Evolutionary conservation across 1,139 yeast genomes (phyloP).

Genomic region (Pichia sp.): DNA sequence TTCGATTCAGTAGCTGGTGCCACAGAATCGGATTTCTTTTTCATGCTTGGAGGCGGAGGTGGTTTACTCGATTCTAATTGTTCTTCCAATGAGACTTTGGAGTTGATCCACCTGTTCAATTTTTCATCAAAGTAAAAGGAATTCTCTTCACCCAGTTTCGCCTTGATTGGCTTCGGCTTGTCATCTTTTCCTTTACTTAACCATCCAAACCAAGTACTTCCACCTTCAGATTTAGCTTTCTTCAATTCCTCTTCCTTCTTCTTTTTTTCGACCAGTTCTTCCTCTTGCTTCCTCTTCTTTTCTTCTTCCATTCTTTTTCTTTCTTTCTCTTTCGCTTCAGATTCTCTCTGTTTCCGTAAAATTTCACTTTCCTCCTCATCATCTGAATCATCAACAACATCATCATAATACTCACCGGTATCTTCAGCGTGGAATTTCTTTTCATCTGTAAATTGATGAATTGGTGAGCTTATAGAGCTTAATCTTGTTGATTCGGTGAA

Average conservation of each 20-base stretch:
- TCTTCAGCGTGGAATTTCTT: slow-evolving; percentile 22
- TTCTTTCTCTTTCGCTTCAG: slow-evolving; percentile 15
- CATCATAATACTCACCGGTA: slow-evolving; percentile 34
- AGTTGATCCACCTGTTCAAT: slow-evolving; percentile 81
- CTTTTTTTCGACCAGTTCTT: slow-evolving; percentile 9
- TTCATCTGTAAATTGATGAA: slow-evolving; percentile 18
- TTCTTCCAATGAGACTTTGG: slow-evolving; percentile 65
- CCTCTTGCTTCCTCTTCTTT: slow-evolving; percentile 13
- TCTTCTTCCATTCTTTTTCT: slow-evolving; percentile 13
- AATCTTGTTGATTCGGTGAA: background rate
- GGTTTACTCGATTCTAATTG: slow-evolving; percentile 26
- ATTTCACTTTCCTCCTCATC: slow-evolving; percentile 24
- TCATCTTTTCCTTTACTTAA: slow-evolving; percentile 33
- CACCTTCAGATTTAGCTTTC: slow-evolving; percentile 1
- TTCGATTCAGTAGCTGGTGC: background rate
- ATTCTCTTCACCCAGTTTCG: slow-evolving; percentile 78
- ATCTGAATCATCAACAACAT: slow-evolving; percentile 34
- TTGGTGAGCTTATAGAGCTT: slow-evolving; percentile 9
- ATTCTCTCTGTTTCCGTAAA: slow-evolving; percentile 13
- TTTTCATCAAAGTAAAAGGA: slow-evolving; percentile 76
- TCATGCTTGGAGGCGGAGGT: slow-evolving; percentile 19
- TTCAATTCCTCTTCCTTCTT: slow-evolving; percentile 2
- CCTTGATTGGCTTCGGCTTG: slow-evolving; percentile 69
- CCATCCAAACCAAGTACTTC: slow-evolving; percentile 42
- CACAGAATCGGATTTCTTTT: slow-evolving; percentile 4